Base-by-base conservation (phyloP, 116 monocot species). In the Thalassia testudinum region DNA sequence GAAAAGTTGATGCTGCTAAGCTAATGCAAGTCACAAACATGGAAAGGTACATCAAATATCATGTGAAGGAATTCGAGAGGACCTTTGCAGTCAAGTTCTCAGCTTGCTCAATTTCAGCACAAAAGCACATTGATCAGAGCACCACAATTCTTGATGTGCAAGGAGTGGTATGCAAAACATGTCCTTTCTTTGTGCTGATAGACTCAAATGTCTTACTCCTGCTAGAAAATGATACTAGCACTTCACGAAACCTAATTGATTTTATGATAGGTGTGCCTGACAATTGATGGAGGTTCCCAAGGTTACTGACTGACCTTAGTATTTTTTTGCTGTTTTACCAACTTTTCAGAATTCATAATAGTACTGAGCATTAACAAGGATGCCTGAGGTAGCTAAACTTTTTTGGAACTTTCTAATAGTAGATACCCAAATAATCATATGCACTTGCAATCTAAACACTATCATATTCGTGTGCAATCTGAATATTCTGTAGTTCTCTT, bases 91-190 rank as follows among this genome's bases (percentile, higher is more conserved):
- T 70, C 42, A 76, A 76, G 51, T 76, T 70, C 52, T 70, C 70
- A 5, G 70, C 75, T 22, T 76, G 70, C 27, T 70, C 75, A 12
- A 62, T 76, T 47, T 57, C 70, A 22, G 66, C 70, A 29, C 65
- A 70, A 70, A 42, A 58, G 18, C 69, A 70, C 66, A 66, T 76
- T 47, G 75, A 76, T 58, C 70, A 70, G n/a, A 76, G 66, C 25
- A 76, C 70, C 45, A 76, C 75, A 44, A 76, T 76, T 48, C 61
- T 76, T 52, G 75, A 76, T 44, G 75, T 76, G 18, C 70, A 76
- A 54, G 75, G 75, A 38, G 66, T 76, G 70, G 74, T 74, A 74
- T 28, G 74, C 54, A 26, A 21, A 26, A 27, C 11, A 13, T 25
- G 26, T 12, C 19, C 21, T 43, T 28, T 13, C 24, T 21, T 5